A percentile compares a stretch with the other conserved stretches of the same genome.
Evolutionary conservation across 352 stramenopile species (phyloP).

Genomic region (Thraustochytrium aureum): DNA sequence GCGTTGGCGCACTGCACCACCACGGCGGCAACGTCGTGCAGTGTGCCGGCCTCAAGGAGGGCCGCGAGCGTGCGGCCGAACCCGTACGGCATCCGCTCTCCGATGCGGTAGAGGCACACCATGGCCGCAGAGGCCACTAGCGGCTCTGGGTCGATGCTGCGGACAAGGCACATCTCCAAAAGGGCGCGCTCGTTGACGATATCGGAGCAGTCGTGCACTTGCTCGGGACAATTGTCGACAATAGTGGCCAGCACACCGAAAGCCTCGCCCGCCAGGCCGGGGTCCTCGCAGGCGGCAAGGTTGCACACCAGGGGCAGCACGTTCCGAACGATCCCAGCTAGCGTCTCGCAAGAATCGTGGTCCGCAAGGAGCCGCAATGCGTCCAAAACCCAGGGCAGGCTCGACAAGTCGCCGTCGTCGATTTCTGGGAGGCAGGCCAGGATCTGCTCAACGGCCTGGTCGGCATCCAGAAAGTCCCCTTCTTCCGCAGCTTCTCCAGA

Average conservation of each 20-base stretch:
- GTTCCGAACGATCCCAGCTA: slow-evolving; percentile 12
- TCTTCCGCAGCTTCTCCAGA: neutral
- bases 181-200: slow-evolving; percentile 50
- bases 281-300: slow-evolving; percentile 43
- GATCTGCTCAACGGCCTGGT: slow-evolving; percentile 53
- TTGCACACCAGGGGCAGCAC: slow-evolving; percentile 40
- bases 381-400: slow-evolving; percentile 35
- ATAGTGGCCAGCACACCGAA: slow-evolving; percentile 20
- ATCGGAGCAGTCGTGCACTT: neutral
- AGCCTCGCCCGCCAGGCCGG: neutral
- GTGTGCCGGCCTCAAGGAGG: slow-evolving; percentile 30
- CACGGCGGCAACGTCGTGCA: slow-evolving; percentile 31
- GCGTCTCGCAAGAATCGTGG: slow-evolving; percentile 26
- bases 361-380: slow-evolving; percentile 12
- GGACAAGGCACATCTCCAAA: slow-evolving; percentile 47
- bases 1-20: slow-evolving; percentile 36
- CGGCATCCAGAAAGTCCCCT: slow-evolving; percentile 30
- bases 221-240: slow-evolving; percentile 20
- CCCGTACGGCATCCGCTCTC: slow-evolving; percentile 32
- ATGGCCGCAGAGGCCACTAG: slow-evolving; percentile 8
- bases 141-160: slow-evolving; percentile 2
- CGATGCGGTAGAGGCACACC: slow-evolving; percentile 30
- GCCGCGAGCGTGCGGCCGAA: slow-evolving; percentile 41
- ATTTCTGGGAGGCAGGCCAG: slow-evolving; percentile 38
- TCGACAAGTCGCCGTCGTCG: slow-evolving; percentile 41